A percentile compares a stretch with the other conserved stretches of the same genome.
These are phyloP conservation scores for Metarhizium sp. DNA, from an alignment of 2,329 filamentous ascomycete genomes.

Conservation along the genomic window DNA sequence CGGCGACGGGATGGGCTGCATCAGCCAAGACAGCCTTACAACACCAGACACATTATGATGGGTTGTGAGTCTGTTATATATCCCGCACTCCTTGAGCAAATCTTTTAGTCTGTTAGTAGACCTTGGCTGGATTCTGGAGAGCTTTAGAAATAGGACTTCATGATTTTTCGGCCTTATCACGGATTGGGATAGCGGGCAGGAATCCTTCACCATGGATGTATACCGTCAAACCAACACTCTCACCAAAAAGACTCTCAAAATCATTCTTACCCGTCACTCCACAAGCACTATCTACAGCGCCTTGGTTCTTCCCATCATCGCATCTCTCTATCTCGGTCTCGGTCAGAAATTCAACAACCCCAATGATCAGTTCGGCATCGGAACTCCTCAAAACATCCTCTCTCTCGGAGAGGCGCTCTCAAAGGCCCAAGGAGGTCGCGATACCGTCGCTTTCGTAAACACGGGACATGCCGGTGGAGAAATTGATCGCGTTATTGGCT, in stretches of 20 bases:
- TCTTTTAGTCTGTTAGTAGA: background rate
- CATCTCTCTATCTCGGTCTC: conserved; percentile 51
- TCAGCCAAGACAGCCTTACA: background rate
- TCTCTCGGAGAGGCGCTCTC: conserved; percentile 55
- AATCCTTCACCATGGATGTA: conserved; percentile 30
- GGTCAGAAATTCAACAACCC: conserved; percentile 72
- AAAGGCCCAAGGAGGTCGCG: conserved; percentile 41
- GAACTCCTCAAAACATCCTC: conserved; percentile 46
- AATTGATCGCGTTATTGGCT: conserved; percentile 58
- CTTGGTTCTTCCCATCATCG: conserved; percentile 44
- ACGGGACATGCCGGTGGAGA: conserved; percentile 59
- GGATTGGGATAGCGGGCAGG: background rate
- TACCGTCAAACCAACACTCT: conserved; percentile 45
- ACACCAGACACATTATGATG: background rate
- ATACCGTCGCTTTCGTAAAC: conserved; percentile 66
- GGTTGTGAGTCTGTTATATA: background rate
- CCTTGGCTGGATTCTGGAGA: too few relatives aligned
- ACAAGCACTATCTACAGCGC: conserved; percentile 43
- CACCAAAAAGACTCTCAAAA: conserved; percentile 47
- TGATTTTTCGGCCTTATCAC: too few relatives aligned
- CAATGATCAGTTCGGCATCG: conserved; percentile 63
- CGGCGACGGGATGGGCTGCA: background rate
- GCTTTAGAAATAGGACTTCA: too few relatives aligned
- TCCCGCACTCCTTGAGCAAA: background rate
- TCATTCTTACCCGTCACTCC: conserved; percentile 42